These are phyloP conservation scores for Pachyrhizus erosus DNA, from an alignment of 306 rosid genomes.

Conservation along the genomic window DNA sequence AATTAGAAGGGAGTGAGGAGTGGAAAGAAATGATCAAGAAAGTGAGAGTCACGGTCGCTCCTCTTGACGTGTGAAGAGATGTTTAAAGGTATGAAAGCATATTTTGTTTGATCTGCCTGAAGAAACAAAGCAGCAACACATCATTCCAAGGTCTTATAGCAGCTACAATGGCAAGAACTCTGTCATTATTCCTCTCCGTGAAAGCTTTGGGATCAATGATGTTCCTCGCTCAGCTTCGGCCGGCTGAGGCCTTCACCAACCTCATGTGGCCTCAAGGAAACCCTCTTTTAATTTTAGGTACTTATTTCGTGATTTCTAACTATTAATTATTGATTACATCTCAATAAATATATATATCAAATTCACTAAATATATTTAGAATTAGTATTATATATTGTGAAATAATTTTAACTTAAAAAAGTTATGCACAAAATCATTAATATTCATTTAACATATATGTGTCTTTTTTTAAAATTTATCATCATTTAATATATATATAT, in stretches of 20 bases:
- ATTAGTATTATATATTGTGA: too few relatives aligned
- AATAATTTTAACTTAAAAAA: too few relatives aligned
- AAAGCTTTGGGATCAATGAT: slow-evolving; percentile 64
- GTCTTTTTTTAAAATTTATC: too few relatives aligned
- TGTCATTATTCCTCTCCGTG: slow-evolving; percentile 41
- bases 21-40: slow-evolving; percentile 51
- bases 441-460: too few relatives aligned
- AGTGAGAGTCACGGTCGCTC: slow-evolving; percentile 51
- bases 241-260: slow-evolving; percentile 46
- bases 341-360: too few relatives aligned
- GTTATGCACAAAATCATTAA: too few relatives aligned
- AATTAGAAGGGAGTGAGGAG: slow-evolving; percentile 38
- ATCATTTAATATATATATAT: too few relatives aligned
- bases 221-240: neutral
- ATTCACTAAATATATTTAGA: too few relatives aligned
- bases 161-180: slow-evolving; percentile 46
- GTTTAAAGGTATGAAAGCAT: slow-evolving; percentile 37
- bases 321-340: neutral
- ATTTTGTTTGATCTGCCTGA: slow-evolving; percentile 66
- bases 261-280: slow-evolving; percentile 72
- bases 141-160: slow-evolving; percentile 41
- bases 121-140: slow-evolving; percentile 51
- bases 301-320: too few relatives aligned
- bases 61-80: slow-evolving; percentile 30
- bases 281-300: slow-evolving; percentile 55